phyloP scores from a whole-genome alignment of 106 monocot genomes.

The Amphibolis antarctica region DNA sequence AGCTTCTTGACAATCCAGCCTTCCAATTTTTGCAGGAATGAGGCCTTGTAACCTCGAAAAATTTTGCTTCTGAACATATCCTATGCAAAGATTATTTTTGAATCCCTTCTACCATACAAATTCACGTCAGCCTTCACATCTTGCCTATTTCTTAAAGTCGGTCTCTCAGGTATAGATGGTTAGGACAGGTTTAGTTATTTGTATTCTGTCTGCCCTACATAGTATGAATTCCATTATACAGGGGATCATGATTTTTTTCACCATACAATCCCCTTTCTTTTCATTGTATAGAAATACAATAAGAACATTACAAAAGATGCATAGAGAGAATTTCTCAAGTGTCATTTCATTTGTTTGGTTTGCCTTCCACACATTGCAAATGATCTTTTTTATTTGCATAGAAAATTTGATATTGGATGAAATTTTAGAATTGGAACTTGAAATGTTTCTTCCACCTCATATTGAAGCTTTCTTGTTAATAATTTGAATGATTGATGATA shows the following conservation, averaged over 20 bases:
- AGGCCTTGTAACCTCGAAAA: slow-evolving; percentile 7
- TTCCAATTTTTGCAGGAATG: slow-evolving; percentile 77
- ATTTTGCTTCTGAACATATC: not conserved
- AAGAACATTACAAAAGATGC: not conserved
- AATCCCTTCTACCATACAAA: not conserved
- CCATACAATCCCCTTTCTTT: not conserved
- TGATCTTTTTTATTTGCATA: not conserved
- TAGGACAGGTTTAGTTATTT: not conserved
- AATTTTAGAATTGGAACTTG: slow-evolving; percentile 2
- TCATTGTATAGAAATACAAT: not conserved
- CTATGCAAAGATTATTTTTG: not conserved
- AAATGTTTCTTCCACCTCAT: not conserved
- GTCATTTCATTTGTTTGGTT: not conserved
- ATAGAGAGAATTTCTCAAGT: not conserved
- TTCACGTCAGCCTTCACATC: not conserved
- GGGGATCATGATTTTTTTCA: not conserved
- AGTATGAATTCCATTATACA: not conserved
- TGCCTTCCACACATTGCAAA: not conserved
- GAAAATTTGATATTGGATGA: not conserved
- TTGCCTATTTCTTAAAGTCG: not conserved
- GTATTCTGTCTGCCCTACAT: not conserved
- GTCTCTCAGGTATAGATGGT: not conserved
- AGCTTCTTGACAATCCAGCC: slow-evolving; percentile 46
- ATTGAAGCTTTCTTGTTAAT: no score
- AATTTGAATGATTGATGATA: no score